Evolutionary conservation across 352 stramenopile genomes (phyloP).

Genomic region (Discostella stelligera): DNA sequence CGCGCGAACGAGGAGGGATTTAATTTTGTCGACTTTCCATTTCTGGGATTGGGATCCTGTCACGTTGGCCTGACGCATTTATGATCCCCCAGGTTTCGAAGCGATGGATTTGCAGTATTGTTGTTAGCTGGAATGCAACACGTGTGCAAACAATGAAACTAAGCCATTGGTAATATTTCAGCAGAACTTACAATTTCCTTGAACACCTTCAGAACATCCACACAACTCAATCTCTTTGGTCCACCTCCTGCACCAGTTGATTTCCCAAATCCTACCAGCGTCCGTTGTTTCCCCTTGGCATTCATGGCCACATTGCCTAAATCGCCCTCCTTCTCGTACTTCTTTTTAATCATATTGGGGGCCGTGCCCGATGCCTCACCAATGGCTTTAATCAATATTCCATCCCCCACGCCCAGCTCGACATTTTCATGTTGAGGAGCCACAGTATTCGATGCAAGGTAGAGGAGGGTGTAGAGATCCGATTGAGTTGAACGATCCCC

Average conservation of each 20-base stretch:
- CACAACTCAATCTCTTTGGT: slow-evolving; percentile 87
- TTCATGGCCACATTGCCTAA: slow-evolving; percentile 94
- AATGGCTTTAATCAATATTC: slow-evolving; percentile 97
- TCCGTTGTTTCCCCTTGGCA: slow-evolving; percentile 87
- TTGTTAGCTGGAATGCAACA: neutral
- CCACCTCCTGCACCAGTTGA: slow-evolving; percentile 48
- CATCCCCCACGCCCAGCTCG: slow-evolving; percentile 97
- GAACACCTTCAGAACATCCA: slow-evolving; percentile 81
- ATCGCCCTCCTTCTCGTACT: slow-evolving; percentile 96
- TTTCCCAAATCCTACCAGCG: slow-evolving; percentile 79
- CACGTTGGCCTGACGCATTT: slow-evolving; percentile 83
- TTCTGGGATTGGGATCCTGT: slow-evolving; percentile 94
- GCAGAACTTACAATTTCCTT: slow-evolving; percentile 80
- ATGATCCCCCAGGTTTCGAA: too few species aligned
- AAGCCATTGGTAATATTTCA: slow-evolving; percentile 7
- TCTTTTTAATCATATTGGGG: slow-evolving; percentile 90
- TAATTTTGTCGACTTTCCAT: slow-evolving; percentile 96
- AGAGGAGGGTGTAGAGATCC: slow-evolving; percentile 65
- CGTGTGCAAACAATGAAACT: neutral
- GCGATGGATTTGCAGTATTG: too few species aligned
- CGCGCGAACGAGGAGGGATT: slow-evolving; percentile 90
- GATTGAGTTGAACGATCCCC: slow-evolving; percentile 3
- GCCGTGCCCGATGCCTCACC: slow-evolving; percentile 89
- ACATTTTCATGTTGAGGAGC: slow-evolving; percentile 95
- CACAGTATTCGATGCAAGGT: slow-evolving; percentile 84